These are phyloP conservation scores for Sambucus nigra DNA, from an alignment of 129 eudicot species.

Conservation along the genomic window DNA sequence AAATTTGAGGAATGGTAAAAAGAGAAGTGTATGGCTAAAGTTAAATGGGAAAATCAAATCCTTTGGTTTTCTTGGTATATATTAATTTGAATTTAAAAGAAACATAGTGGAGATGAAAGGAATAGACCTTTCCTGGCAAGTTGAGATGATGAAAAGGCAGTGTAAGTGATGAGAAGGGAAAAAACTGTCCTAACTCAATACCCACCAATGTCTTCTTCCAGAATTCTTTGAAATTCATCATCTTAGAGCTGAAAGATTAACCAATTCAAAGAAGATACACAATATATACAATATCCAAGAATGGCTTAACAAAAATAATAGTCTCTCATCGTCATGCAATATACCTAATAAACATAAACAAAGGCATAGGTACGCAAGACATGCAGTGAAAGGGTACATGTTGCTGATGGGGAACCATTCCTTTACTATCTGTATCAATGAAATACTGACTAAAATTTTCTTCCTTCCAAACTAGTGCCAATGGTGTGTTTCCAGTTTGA, in stretches of 20 bases:
- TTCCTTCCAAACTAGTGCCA: slow-evolving; percentile 89
- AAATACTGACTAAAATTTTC: slow-evolving; percentile 83
- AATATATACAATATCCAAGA: too few relatives aligned
- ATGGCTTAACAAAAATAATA: too few relatives aligned
- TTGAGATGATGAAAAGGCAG: slow-evolving; percentile 80
- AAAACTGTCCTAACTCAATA: slow-evolving; percentile 67
- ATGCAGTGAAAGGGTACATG: slow-evolving; percentile 42
- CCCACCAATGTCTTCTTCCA: slow-evolving; percentile 53
- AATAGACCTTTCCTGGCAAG: slow-evolving; percentile 79
- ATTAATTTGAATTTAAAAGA: too few relatives aligned
- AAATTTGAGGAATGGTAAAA: too few relatives aligned
- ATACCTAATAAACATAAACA: too few relatives aligned
- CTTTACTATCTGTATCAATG: slow-evolving; percentile 80
- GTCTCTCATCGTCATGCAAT: too few relatives aligned
- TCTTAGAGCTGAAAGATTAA: too few relatives aligned
- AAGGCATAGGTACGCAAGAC: slow-evolving; percentile 1
- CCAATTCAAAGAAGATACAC: too few relatives aligned
- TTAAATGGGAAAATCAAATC: too few relatives aligned
- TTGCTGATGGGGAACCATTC: slow-evolving; percentile 69
- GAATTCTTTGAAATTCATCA: slow-evolving; percentile 28
- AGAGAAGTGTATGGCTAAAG: too few relatives aligned
- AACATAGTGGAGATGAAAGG: too few relatives aligned
- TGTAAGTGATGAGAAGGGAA: slow-evolving; percentile 80
- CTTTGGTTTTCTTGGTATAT: too few relatives aligned
- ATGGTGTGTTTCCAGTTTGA: slow-evolving; percentile 84